Percentiles rank a stretch among this genome's conserved stretches.
Conservation (phyloP, 2,329 filamentous ascomycete genomes). For the Apiospora koreana region DNA sequence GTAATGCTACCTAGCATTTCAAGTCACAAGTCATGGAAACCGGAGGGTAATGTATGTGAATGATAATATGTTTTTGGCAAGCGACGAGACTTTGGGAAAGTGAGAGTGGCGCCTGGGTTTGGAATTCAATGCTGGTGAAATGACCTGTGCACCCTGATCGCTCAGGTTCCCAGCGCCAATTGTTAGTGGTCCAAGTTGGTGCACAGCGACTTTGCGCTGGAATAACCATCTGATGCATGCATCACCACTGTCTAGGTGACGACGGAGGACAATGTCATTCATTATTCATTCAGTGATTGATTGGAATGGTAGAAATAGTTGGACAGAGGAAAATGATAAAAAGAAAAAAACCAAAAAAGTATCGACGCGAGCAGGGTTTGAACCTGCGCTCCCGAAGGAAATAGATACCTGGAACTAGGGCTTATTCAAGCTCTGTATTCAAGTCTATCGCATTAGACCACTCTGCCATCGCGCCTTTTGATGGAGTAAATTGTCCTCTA, state of each 20-base stretch:
- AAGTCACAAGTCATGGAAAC: not conserved
- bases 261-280: too few species aligned
- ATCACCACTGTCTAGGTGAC: too few species aligned
- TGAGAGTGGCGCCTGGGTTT: not conserved
- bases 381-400: slow-evolving; percentile 17
- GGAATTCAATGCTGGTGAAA: too few species aligned
- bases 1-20: not conserved
- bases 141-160: not conserved
- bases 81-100: not conserved
- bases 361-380: slow-evolving; percentile 16
- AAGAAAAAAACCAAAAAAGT: not conserved
- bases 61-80: not conserved
- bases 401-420: slow-evolving; percentile 13
- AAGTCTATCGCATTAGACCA: slow-evolving; percentile 22
- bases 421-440: slow-evolving; percentile 12
- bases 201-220: too few species aligned
- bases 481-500: too few species aligned
- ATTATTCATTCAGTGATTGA: too few species aligned
- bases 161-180: too few species aligned
- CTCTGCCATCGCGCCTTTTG: slow-evolving; percentile 14
- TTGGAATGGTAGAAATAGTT: not conserved
- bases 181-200: too few species aligned
- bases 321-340: too few species aligned
- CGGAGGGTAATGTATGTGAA: too few species aligned
- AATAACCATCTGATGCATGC: too few species aligned